Percentiles rank a stretch among this genome's conserved stretches.
phyloP scores from a whole-genome alignment of 2,329 filamentous ascomycete species.

The Neonectria coccinea region DNA sequence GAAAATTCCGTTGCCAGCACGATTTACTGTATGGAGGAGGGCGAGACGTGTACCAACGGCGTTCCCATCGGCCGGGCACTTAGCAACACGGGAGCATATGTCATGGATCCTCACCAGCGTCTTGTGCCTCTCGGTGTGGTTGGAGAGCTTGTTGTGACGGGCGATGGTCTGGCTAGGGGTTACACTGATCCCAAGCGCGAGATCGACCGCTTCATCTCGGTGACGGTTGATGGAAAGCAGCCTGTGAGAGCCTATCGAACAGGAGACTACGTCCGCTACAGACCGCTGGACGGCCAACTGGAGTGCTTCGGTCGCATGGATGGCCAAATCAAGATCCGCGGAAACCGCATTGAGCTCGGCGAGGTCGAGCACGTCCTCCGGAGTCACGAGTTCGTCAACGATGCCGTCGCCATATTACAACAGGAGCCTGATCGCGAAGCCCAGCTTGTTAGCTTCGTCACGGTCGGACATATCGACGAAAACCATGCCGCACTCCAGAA shows the following conservation, averaged over 20 bases:
- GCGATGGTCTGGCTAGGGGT: constrained; percentile 28
- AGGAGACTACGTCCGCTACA: background rate
- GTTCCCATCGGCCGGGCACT: constrained; percentile 38
- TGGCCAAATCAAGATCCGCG: constrained; percentile 38
- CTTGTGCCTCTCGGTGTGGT: constrained; percentile 35
- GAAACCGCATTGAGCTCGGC: constrained; percentile 39
- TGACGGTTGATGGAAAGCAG: constrained; percentile 2
- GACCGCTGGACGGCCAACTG: background rate
- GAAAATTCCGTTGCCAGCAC: constrained; percentile 34
- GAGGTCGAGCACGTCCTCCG: constrained; percentile 34
- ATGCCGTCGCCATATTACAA: background rate
- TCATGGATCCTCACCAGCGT: constrained; percentile 41
- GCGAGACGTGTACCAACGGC: constrained; percentile 26
- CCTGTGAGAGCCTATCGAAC: background rate
- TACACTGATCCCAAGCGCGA: background rate
- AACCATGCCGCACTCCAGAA: background rate
- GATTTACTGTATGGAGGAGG: constrained; percentile 1
- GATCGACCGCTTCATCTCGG: constrained; percentile 1
- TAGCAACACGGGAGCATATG: constrained; percentile 37
- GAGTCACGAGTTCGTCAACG: constrained; percentile 1
- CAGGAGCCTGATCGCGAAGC: constrained; percentile 6
- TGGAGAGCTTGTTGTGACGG: constrained; percentile 44
- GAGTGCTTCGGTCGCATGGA: constrained; percentile 36
- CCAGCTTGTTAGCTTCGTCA: constrained; percentile 24
- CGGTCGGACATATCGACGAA: constrained; percentile 11